Evolutionary conservation across 2,329 filamentous ascomycete genomes (phyloP), one percentile per base, ranked within the genome.

Genomic region (Fusarium luffae): DNA sequence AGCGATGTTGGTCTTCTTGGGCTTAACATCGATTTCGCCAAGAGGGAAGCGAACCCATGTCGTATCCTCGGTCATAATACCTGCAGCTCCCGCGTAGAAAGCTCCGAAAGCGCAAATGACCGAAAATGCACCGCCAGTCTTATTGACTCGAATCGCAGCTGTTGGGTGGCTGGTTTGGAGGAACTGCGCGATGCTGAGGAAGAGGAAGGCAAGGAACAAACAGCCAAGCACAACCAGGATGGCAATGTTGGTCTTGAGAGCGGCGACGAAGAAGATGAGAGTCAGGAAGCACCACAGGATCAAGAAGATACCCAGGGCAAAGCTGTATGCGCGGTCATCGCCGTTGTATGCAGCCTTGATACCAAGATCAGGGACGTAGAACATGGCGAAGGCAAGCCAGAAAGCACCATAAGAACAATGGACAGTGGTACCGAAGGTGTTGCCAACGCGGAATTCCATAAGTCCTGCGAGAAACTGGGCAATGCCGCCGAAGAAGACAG

Each of bases 401-500:
- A 89, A 89, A 63, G 86, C 86, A 60, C 87, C 86, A 74, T 89
- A 90, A 5, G 85, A 88, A 43, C 85, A 86, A 62, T 89, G 85
- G 11, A 88, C 85, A 9, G 87, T 89, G 30, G 86, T 86, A 81
- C 86, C 88, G 54, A 89, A 89, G 13, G 86, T 89, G 79, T 89
- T 89, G n/a, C 87, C 87, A 12, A 87, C 81, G 14, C 77, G 77
- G 62, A 83, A 83, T 69, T 83, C 78, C 78, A 83, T 81, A 27
- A 92, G 90, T 74, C 90, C 90, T 48, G 89, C 88, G 54, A 91
- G 80, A 75, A 92, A 80, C 77, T 92, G 90, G n/a, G 91, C 85
- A 10, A 90, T 81, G 61, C 90, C 90, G 77, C 90, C 90, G 77
- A 91, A 91, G 55, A 80, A 80, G 54, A 80, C 73, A 27, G 78